Percentiles rank a stretch among this genome's conserved stretches.
Evolutionary conservation across 1,284 basidiomycete species (phyloP).

Genomic region (Ustilago hordei): DNA sequence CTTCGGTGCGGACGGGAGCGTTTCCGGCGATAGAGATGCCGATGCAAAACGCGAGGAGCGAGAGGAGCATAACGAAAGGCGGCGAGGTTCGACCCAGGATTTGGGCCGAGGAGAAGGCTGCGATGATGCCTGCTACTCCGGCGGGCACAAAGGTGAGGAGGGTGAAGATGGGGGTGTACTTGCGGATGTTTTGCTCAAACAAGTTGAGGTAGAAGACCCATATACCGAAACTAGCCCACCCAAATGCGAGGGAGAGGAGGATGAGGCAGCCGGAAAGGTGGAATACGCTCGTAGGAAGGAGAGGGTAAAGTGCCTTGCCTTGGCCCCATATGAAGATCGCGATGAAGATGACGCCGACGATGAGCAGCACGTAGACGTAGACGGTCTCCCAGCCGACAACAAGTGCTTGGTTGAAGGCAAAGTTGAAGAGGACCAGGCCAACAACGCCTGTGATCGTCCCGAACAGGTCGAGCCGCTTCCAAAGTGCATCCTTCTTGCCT

Average conservation of each 20-base stretch:
- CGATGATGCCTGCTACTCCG: constrained; percentile 43
- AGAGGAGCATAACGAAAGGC: constrained; percentile 46
- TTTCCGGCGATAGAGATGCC: constrained; percentile 43
- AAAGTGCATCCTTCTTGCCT: constrained; percentile 8
- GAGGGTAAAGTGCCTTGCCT: constrained; percentile 31
- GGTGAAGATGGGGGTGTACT: constrained; percentile 25
- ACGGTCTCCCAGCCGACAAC: constrained; percentile 57
- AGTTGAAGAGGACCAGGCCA: constrained; percentile 57
- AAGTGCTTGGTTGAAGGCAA: constrained; percentile 58
- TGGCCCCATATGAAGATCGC: constrained; percentile 45
- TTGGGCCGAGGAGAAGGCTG: constrained; percentile 40
- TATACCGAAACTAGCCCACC: constrained; percentile 58
- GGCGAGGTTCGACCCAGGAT: constrained; percentile 39
- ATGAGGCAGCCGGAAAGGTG: constrained; percentile 29
- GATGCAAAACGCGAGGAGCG: constrained; percentile 50
- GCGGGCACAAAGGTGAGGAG: constrained; percentile 37
- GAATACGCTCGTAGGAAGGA: constrained; percentile 53
- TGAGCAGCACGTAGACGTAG: constrained; percentile 54
- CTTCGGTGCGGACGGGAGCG: constrained; percentile 29
- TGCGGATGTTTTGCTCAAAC: constrained; percentile 29
- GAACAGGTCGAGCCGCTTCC: constrained; percentile 44
- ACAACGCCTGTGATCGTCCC: constrained; percentile 52
- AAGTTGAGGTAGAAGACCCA: constrained; percentile 47
- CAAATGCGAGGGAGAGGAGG: constrained; percentile 36
- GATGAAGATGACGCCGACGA: constrained; percentile 51